Percentiles rank a stretch among this genome's conserved stretches.
These are phyloP conservation scores for Schizochytrium sp. DNA, from an alignment of 108 stramenopile genomes.

Conservation along the genomic window DNA sequence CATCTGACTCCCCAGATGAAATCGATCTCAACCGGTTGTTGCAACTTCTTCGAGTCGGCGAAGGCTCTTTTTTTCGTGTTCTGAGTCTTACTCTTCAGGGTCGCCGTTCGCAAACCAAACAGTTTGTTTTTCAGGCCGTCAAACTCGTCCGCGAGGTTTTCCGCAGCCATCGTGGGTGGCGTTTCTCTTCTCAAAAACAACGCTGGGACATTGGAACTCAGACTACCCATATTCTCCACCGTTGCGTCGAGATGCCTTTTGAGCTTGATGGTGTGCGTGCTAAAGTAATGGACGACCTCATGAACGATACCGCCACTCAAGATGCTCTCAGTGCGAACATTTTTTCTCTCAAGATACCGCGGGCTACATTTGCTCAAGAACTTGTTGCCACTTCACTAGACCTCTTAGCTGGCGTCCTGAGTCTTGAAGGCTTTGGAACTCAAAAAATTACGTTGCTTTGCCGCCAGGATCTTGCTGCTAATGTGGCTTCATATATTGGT, in stretches of 20 bases:
- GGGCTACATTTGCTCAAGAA: not conserved
- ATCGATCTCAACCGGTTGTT: not conserved
- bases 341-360: not conserved
- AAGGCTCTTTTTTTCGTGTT: conserved; percentile 43
- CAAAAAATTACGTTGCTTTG: conserved; percentile 43
- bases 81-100: conserved; percentile 45
- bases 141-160: conserved; percentile 54
- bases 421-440: not conserved
- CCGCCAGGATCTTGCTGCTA: conserved; percentile 53
- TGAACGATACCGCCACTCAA: conserved; percentile 52
- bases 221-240: conserved; percentile 25
- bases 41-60: not conserved
- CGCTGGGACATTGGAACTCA: not conserved
- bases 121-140: conserved; percentile 42
- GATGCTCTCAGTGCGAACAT: conserved; percentile 55
- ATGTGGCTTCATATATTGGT: conserved; percentile 27
- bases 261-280: conserved; percentile 33
- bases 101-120: not conserved
- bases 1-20: not conserved
- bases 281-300: conserved; percentile 49
- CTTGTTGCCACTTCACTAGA: conserved; percentile 24
- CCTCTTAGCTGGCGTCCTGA: not conserved
- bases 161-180: conserved; percentile 45
- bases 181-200: conserved; percentile 1
- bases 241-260: conserved; percentile 13